Base-by-base conservation (phyloP, 768 basidiomycete genomes). In the Ephemerocybe angulata region DNA sequence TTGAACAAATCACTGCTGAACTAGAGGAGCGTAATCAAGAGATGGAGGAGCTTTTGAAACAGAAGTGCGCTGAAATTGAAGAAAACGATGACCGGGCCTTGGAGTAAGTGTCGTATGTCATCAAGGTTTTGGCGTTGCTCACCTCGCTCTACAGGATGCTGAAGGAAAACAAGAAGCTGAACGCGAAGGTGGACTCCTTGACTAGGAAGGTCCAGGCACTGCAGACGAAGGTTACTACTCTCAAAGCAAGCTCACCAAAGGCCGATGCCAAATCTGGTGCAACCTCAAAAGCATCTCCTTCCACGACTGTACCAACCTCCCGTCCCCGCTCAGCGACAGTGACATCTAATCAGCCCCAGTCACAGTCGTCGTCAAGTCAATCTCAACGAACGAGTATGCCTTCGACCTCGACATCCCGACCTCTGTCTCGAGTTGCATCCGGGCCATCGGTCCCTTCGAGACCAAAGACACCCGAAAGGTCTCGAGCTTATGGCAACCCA, bases 31-130 rank as follows among this genome's bases (percentile, higher is more conserved):
- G 80, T 59, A 87, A 85, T 61, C 77, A 73, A 31, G 87, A 90
- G 65, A 86, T 90, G 84, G 90, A 92, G 60, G 82, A 84, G 42
- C 71, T 89, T 41, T 70, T 92, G 41, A 77, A 76, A 54, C 73
- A 69, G 40, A 92, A 90, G 67, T 88, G 85, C 56, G 67, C 76
- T 13, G 90, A 92, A 70, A 89, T 92, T 53, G 90, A 92, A 64
- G 88, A 87, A 61, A 88, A 92, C 53, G 90, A 93, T 61, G 90
- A 93, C 63, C 82, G 82, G 31, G 82, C 84, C 50, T 81, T 92
- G 56, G 87, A 86, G 90, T 92, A 70, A 60, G 86, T 76, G 15
- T 47, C 60, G 25, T 50, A 40, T 31, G 37, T 30, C 7, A 19
- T 53, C 27, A 15, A 11, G 25, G 21, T 41, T 19, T 46, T 38